Conservation (phyloP, 2,329 filamentous ascomycete species). For the Epichloe typhina region DNA sequence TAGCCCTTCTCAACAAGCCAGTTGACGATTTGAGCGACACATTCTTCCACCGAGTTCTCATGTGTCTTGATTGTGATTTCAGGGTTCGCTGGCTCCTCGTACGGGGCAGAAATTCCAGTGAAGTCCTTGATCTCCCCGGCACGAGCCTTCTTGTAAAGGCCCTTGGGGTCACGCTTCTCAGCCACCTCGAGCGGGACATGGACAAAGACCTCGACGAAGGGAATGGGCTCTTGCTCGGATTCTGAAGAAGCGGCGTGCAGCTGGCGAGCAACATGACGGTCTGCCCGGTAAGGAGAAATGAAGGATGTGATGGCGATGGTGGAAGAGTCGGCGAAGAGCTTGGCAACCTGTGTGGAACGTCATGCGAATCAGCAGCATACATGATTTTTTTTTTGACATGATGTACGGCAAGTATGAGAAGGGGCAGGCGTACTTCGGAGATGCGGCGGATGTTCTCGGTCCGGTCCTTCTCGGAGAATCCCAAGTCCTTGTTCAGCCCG, state of each 20-base stretch:
- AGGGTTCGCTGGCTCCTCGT: slow-evolving; percentile 74
- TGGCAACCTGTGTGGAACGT: slow-evolving; percentile 51
- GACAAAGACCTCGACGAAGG: slow-evolving; percentile 89
- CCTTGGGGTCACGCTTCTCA: slow-evolving; percentile 93
- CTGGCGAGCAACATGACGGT: slow-evolving; percentile 68
- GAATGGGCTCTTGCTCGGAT: slow-evolving; percentile 53
- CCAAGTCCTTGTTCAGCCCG: slow-evolving; percentile 93
- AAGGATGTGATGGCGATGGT: slow-evolving; percentile 88
- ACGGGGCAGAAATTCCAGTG: slow-evolving; percentile 88
- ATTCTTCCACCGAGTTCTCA: slow-evolving; percentile 75
- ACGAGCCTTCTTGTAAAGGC: slow-evolving; percentile 91
- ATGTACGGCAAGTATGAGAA: not conserved
- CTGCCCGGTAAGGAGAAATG: slow-evolving; percentile 86
- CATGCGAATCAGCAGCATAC: not conserved
- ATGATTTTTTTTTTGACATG: not conserved
- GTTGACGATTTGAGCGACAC: slow-evolving; percentile 68
- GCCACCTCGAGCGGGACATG: slow-evolving; percentile 86
- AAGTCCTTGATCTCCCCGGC: slow-evolving; percentile 94
- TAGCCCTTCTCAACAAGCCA: slow-evolving; percentile 60
- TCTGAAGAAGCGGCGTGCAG: slow-evolving; percentile 51
- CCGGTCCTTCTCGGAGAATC: slow-evolving; percentile 83
- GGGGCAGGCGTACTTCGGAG: slow-evolving; percentile 46
- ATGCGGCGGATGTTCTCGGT: slow-evolving; percentile 98
- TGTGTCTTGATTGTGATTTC: slow-evolving; percentile 82
- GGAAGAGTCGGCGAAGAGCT: slow-evolving; percentile 85